Conservation (phyloP, 106 monocot genomes). For the Amphibolis antarctica region DNA sequence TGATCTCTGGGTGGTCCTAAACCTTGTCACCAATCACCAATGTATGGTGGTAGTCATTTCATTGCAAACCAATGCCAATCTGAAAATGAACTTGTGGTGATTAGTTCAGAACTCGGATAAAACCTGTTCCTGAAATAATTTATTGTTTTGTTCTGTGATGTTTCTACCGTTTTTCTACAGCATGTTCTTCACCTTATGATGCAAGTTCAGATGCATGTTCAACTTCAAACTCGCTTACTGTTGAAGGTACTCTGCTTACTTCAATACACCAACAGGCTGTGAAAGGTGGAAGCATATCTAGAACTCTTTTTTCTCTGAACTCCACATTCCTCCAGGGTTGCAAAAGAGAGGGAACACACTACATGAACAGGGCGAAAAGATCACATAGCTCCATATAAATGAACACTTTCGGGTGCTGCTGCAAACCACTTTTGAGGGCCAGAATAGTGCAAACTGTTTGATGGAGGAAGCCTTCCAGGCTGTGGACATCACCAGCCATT, state of each 20-base stretch:
- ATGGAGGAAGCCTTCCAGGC: neutral
- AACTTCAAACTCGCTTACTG: too few species aligned
- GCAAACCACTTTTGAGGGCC: neutral
- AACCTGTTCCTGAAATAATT: neutral
- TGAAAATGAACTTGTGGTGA: neutral
- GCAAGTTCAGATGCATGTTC: too few species aligned
- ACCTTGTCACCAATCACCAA: too few species aligned
- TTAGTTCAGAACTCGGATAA: neutral
- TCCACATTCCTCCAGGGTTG: neutral
- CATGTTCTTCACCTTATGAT: neutral
- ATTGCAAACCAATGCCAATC: neutral
- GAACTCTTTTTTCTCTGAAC: neutral
- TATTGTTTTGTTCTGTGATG: neutral
- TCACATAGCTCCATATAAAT: neutral
- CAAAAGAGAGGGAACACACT: too few species aligned
- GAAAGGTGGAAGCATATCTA: neutral
- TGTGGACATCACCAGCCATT: neutral
- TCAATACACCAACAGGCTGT: neutral
- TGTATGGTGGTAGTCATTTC: neutral
- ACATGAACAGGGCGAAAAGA: neutral
- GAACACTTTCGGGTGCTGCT: neutral
- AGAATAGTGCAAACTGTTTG: neutral
- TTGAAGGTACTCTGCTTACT: neutral
- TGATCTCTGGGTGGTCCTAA: neutral
- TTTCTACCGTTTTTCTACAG: neutral